Base-by-base conservation (phyloP, 2,329 filamentous ascomycete species). In the Ophiostoma populinum region DNA sequence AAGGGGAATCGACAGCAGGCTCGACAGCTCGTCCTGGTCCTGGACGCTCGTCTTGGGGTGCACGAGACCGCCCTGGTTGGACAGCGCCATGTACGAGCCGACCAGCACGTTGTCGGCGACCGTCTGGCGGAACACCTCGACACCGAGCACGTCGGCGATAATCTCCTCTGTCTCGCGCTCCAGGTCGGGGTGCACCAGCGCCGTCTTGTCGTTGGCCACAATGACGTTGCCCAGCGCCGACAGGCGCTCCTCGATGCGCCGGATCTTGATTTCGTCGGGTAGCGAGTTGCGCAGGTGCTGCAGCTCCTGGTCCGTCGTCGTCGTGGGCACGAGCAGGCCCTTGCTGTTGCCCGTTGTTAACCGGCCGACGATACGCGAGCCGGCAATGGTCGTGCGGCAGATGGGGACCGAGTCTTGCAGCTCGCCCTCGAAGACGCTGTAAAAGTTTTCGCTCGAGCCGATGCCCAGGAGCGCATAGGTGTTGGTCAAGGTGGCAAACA, bases 81-180 rank as follows among this genome's bases (percentile, higher is more conserved):
- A 87, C 42, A 98, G 68, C 37, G 80, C 73, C 86, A 95, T 95
- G 67, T 98, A 98, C 34, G 77, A 85, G 41, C 90, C 90, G 24
- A 92, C 90, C 19, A 98, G 74, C 39, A 98, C 90, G 54, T 95
- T 94, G 59, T 94, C 86, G 49, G 87, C 85, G 41, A 98, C 80
- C 31, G 90, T 95, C 65, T 98, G 90, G 43, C 82, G 66, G 62
- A 90, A 92, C 9, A 90, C 81, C 56, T 92, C 81, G 39, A 92
- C 81, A 43, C 81, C 81, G 15, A 92, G 63, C 40, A 92, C 82
- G 55, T 98, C 90, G 49, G 90, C 83, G 52, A 98, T 86, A 47
- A 98, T 94, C 63, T 98, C 90, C 61, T 98, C 90, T 12, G 86
- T 94, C 65, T 98, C 90, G 42, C 87, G 80, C 67, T 95, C 90